Evolutionary conservation across 2,329 filamentous ascomycete species (phyloP), one percentile per base, ranked within the genome.

Genomic region (Coleophoma crateriformis): DNA sequence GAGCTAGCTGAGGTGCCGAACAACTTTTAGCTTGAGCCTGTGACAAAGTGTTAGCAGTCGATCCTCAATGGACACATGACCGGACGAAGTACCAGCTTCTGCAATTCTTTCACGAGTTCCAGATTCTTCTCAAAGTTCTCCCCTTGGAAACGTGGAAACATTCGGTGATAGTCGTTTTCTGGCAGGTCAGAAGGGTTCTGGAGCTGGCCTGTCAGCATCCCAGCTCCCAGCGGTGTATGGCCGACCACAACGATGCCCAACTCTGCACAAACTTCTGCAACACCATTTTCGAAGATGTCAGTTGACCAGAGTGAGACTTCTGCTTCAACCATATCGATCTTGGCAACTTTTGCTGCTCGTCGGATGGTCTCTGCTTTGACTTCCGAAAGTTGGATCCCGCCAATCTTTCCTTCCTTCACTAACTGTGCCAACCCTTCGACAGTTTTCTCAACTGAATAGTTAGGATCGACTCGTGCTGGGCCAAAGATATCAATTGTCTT

Each of bases 121-220:
- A 87, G 58, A 64, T 88, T 89, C 63, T 76, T 73, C 39, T 76
- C 69, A 57, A 88, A 84, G 49, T 77, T 78, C 11, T 77, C 82
- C 2, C 73, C 71, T 54, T 80, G 74, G 67, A 87, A 88, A 10
- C 82, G 76, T 3, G 84, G 83, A 53, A 55, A 62, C 66, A 85
- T 85, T 12, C 81, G 75, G 4, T 82, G 81, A 52, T 49, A 59
- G 60, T 79, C 76, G 41, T 71, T 69, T 38, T 75, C 65, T 2
- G 74, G 72, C 17, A 87, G 65, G 58, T 87, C 83, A 1, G 75
- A 70, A 0, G 61, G 51, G 3, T 62, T 69, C 60, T 72, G 73
- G 58, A 78, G 67, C 54, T 73, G 62, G 1, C 77, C 77, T 0
- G 76, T 75, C 50, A 83, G 62, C 68, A 83, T 76, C 0, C 79